Conservation (phyloP, 495 filamentous ascomycete species). For the Neurospora sp. region DNA sequence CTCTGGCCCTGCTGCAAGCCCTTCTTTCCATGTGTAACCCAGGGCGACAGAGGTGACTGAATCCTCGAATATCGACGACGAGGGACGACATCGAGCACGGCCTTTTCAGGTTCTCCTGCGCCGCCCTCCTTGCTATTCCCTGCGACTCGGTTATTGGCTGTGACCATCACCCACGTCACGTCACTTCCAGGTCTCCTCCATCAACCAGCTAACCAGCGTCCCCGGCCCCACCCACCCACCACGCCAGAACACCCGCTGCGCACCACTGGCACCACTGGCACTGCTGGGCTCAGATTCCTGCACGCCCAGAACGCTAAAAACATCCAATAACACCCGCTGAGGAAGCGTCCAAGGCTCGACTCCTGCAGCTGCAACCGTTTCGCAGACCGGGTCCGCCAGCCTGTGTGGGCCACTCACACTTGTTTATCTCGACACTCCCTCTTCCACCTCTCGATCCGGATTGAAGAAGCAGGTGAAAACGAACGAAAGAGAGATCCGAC, state of each 20-base stretch:
- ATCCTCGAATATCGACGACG: neutral
- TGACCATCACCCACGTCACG: slow-evolving; percentile 10
- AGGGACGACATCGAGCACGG: neutral
- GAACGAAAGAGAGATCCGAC: neutral
- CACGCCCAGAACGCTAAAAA: neutral
- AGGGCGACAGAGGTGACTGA: neutral
- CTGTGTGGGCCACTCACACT: neutral
- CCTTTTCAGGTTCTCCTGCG: neutral
- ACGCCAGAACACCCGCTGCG: neutral
- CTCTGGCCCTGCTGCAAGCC: neutral
- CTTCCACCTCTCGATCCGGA: neutral
- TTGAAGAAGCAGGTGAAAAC: neutral
- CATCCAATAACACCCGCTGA: neutral
- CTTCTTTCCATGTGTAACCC: neutral
- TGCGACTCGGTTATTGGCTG: slow-evolving; percentile 12
- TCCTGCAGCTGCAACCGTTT: neutral
- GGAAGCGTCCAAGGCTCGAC: neutral
- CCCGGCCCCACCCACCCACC: neutral
- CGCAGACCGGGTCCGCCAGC: neutral
- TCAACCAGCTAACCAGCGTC: neutral
- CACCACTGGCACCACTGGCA: neutral
- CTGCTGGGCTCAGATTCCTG: neutral
- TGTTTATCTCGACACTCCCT: neutral
- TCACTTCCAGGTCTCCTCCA: slow-evolving; percentile 3
- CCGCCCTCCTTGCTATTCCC: slow-evolving; percentile 6